phyloP scores from a whole-genome alignment of 2,329 filamentous ascomycete genomes.

The Podosphaera fusca region DNA sequence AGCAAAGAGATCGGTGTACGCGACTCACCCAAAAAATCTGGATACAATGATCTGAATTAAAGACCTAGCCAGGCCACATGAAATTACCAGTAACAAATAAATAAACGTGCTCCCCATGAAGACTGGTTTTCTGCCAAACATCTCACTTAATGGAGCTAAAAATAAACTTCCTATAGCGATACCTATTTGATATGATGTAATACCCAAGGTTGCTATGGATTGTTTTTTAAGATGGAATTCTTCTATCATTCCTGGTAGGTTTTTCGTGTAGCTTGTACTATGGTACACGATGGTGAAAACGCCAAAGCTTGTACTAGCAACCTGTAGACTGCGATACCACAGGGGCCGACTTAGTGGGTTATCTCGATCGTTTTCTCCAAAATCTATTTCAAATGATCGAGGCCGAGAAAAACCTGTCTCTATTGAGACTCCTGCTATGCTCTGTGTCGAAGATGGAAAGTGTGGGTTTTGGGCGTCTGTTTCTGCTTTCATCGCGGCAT shows the following conservation, averaged over 20 bases:
- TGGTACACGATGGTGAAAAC: conserved; percentile 34
- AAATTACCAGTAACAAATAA: conserved; percentile 48
- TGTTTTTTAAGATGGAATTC: conserved; percentile 37
- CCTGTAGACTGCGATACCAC: conserved; percentile 19
- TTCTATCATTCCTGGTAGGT: conserved; percentile 41
- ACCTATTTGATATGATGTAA: conserved; percentile 59
- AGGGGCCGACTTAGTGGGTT: conserved; percentile 49
- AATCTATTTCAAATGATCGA: conserved; percentile 51
- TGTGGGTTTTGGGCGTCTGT: conserved; percentile 20
- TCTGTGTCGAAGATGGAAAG: conserved; percentile 16
- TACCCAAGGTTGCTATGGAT: conserved; percentile 45
- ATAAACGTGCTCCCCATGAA: conserved; percentile 41
- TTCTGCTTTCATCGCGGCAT: conserved; percentile 16
- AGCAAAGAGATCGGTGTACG: background rate
- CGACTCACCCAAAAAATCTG: conserved; percentile 45
- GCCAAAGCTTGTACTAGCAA: conserved; percentile 17
- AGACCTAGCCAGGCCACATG: conserved; percentile 45
- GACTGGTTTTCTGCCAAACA: conserved; percentile 44
- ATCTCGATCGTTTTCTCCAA: conserved; percentile 35
- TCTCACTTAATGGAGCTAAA: conserved; percentile 49
- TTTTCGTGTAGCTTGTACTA: conserved; percentile 57
- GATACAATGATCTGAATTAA: conserved; percentile 45
- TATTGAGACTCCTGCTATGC: conserved; percentile 21
- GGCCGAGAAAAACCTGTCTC: conserved; percentile 22
- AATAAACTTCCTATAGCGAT: conserved; percentile 49